Evolutionary conservation across 495 filamentous ascomycete genomes (phyloP).

Genomic region (Podospora pseudocomata): DNA sequence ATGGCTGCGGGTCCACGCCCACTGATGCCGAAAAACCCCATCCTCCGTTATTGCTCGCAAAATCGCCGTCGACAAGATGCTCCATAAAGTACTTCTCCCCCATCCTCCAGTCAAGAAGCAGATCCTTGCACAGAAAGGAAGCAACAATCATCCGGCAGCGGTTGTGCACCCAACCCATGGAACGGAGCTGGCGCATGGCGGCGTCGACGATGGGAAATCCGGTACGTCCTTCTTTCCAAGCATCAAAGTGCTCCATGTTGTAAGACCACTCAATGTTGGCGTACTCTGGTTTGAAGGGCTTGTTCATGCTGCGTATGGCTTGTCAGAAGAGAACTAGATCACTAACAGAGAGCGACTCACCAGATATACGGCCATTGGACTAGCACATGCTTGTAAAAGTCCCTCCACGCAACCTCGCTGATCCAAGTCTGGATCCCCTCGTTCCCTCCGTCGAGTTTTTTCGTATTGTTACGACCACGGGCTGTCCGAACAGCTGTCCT

Average conservation of each 20-base stretch:
- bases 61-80: constrained; percentile 85
- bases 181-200: constrained; percentile 77
- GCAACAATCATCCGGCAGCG: constrained; percentile 84
- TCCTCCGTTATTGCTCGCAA: constrained; percentile 87
- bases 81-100: constrained; percentile 90
- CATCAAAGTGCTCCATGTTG: constrained; percentile 58
- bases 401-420: constrained; percentile 83
- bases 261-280: constrained; percentile 83
- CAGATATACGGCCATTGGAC: constrained; percentile 86
- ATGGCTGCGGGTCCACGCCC: constrained; percentile 88
- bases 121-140: constrained; percentile 82
- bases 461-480: constrained; percentile 61
- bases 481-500: constrained; percentile 69
- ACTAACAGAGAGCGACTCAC: constrained; percentile 39
- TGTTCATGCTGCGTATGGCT: constrained; percentile 67
- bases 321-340: constrained; percentile 1
- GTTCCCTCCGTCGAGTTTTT: constrained; percentile 65
- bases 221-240: constrained; percentile 75
- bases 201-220: constrained; percentile 89
- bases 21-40: constrained; percentile 82
- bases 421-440: constrained; percentile 74
- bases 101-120: constrained; percentile 86
- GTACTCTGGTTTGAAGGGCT: constrained; percentile 86
- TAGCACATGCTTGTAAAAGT: constrained; percentile 89
- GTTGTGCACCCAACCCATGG: constrained; percentile 84